Evolutionary conservation across 116 monocot genomes (phyloP).

Genomic region (Cymodocea nodosa): DNA sequence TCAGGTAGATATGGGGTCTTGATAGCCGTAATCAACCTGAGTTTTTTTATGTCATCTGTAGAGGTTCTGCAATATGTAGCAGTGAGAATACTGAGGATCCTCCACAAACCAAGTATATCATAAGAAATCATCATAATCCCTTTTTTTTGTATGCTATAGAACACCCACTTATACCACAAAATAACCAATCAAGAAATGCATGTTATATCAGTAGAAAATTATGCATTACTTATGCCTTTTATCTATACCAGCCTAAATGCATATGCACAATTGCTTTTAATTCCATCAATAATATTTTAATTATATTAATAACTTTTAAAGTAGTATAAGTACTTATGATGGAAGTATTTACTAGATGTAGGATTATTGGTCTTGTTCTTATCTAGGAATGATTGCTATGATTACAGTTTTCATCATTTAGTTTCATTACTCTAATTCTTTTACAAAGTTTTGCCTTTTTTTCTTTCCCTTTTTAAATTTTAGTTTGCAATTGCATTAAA

Average conservation of each 20-base stretch:
- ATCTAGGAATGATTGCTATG: too few species aligned
- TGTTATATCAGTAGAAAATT: background rate
- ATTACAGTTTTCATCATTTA: too few species aligned
- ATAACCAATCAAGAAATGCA: background rate
- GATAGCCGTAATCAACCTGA: slow-evolving; percentile 67
- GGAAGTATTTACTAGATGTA: too few species aligned
- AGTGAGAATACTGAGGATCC: background rate
- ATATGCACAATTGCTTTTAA: too few species aligned
- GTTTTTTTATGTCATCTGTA: slow-evolving; percentile 53
- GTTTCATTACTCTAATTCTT: background rate
- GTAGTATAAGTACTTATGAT: too few species aligned
- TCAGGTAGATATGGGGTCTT: slow-evolving; percentile 88
- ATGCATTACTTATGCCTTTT: too few species aligned
- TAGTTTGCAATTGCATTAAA: background rate
- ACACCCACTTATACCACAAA: background rate
- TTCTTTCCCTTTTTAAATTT: background rate
- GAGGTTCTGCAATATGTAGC: slow-evolving; percentile 34
- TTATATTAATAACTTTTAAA: too few species aligned
- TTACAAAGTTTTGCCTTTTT: background rate
- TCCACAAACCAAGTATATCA: too few species aligned
- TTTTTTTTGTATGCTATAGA: background rate
- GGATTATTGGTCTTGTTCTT: too few species aligned
- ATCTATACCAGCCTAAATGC: too few species aligned
- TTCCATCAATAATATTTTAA: too few species aligned
- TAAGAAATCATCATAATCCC: background rate